These are phyloP conservation scores for Dichotomopilus funicola DNA, from an alignment of 2,329 filamentous ascomycete genomes.

Conservation along the genomic window DNA sequence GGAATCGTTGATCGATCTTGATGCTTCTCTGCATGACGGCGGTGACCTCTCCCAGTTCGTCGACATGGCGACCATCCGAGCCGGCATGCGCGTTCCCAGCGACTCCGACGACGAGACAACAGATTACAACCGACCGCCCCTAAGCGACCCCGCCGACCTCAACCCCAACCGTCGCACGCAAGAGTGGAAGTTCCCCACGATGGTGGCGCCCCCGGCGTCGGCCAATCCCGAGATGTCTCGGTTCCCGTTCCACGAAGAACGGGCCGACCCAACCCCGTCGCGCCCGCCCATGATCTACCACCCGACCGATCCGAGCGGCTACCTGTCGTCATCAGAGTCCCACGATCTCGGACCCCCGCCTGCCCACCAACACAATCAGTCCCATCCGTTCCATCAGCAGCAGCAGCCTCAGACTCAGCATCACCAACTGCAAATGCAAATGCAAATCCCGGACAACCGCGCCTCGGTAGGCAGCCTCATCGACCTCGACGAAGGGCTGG, in stretches of 20 bases:
- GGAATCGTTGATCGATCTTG: conserved; percentile 60
- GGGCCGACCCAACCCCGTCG: conserved; percentile 23
- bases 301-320: conserved; percentile 38
- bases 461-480: conserved; percentile 31
- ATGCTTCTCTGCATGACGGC: conserved; percentile 51
- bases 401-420: too few relatives aligned
- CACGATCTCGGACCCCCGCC: conserved; percentile 27
- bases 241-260: conserved; percentile 36
- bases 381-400: too few relatives aligned
- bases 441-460: conserved; percentile 25
- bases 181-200: conserved; percentile 50
- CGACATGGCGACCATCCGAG: conserved; percentile 55
- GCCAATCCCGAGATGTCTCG: conserved; percentile 42
- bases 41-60: conserved; percentile 51
- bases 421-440: too few relatives aligned
- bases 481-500: conserved; percentile 30
- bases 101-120: conserved; percentile 42
- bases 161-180: conserved; percentile 36
- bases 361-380: not conserved
- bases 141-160: conserved; percentile 52
- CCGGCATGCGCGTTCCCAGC: conserved; percentile 41
- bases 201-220: conserved; percentile 40
- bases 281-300: conserved; percentile 42
- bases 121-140: conserved; percentile 44
- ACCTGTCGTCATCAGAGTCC: conserved; percentile 29